A percentile compares a stretch with the other conserved stretches of the same genome.
phyloP scores from a whole-genome alignment of 169 alveolate genomes.

The Babesia ovis region DNA sequence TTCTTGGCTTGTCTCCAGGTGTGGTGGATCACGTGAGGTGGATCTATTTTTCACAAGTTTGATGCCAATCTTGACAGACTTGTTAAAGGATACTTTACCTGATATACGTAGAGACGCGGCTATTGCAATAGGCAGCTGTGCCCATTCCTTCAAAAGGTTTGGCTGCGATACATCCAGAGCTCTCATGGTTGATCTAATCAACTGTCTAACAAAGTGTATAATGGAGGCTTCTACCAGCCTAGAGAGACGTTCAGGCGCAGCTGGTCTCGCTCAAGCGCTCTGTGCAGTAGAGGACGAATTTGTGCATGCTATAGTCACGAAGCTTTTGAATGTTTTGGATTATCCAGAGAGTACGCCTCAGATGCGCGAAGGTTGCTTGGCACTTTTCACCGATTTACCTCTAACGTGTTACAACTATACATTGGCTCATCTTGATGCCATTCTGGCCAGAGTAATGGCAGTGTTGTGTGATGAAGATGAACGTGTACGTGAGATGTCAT shows the following conservation, averaged over 20 bases:
- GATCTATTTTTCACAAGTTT: conserved; percentile 33
- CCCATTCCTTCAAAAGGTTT: conserved; percentile 28
- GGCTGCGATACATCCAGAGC: conserved; percentile 28
- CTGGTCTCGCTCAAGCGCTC: conserved; percentile 51
- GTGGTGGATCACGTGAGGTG: conserved; percentile 30
- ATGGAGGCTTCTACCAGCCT: conserved; percentile 37
- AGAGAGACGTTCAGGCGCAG: conserved; percentile 46
- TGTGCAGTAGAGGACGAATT: conserved; percentile 38
- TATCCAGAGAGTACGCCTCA: conserved; percentile 30
- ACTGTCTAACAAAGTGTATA: conserved; percentile 25
- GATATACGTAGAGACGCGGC: conserved; percentile 50
- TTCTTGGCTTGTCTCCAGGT: conserved; percentile 29
- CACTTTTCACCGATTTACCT: conserved; percentile 39
- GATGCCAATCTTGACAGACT: conserved; percentile 28
- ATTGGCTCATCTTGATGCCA: not conserved
- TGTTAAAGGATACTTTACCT: conserved; percentile 43
- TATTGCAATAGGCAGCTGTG: conserved; percentile 39
- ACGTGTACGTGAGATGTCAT: conserved; percentile 40
- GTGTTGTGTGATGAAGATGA: conserved; percentile 25
- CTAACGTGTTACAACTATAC: conserved; percentile 16
- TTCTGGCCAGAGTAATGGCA: conserved; percentile 25
- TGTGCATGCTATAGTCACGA: conserved; percentile 17
- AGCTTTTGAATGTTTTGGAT: conserved; percentile 18
- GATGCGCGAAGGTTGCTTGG: conserved; percentile 41
- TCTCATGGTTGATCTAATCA: conserved; percentile 24